Evolutionary conservation across 257 asterid species (phyloP), one percentile per base, ranked within the genome.

Genomic region (Nicotiana obtusifolia): DNA sequence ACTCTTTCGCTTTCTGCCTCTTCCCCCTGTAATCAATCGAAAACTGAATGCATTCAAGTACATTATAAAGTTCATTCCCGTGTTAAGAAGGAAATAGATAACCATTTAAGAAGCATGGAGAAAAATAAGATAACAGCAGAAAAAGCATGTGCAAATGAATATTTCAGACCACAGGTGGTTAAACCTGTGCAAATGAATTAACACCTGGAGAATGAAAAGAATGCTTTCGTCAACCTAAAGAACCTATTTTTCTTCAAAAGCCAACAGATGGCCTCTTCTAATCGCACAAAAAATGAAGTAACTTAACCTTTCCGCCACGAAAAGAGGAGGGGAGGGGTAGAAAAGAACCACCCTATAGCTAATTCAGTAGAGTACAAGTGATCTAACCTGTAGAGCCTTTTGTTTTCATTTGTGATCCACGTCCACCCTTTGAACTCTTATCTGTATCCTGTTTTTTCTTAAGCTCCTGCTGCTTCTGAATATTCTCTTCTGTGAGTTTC

Each of bases 1-100:
- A 84, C 33, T 84, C 86, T 88, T 91, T 78, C 93, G 91, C 85
- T 89, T 94, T 88, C 85, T 87, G 86, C 94, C 95, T 84, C 89
- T 88, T 79, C 80, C 61, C 68, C 90, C 97, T 92, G 97, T 62
- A 44, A 49, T 75, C 62, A 75, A 75, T 24, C 17, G 52, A 75
- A 15, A 49, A 49, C 16, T 49, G 61, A 49, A 49, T 75, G 44
- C 31, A 75, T 24, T 75, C 80, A 75, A 75, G 80, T 49, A 49
- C 61, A 49, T 15, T 49, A 24, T 47, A 49, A 15, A 73, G 41
- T 73, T 49, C 62, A 26, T 6, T n/a, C 8, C 64, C 79, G 26
- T 17, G 52, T 49, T 75, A 75, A 49, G 62, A 24, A 47, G 62
- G 44, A 49, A 75, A 75, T 16, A 49, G 16, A 9, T 17, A 33